These are phyloP conservation scores for Ambrosia artemisiifolia DNA, from an alignment of 129 eudicot genomes.

Conservation along the genomic window DNA sequence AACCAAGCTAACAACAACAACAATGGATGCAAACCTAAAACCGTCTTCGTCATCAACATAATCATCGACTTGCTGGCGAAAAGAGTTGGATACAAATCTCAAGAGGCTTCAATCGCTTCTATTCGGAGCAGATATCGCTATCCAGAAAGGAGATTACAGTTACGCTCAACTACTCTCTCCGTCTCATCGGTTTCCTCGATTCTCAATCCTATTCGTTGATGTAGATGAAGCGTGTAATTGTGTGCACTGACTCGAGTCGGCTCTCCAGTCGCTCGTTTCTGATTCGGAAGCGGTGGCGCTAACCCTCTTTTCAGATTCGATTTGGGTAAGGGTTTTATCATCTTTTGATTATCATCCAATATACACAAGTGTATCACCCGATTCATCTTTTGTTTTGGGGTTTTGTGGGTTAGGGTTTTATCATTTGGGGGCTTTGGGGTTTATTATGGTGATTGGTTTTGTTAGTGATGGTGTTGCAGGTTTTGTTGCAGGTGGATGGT, in stretches of 20 bases:
- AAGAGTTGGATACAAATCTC: slow-evolving; percentile 60
- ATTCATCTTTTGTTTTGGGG: too few species aligned
- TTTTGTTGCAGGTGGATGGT: too few species aligned
- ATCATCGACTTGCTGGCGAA: slow-evolving; percentile 56
- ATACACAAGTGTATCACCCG: too few species aligned
- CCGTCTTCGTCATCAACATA: slow-evolving; percentile 1
- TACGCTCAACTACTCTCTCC: slow-evolving; percentile 69
- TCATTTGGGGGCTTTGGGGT: too few species aligned
- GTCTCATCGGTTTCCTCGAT: slow-evolving; percentile 92
- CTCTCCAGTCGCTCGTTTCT: slow-evolving; percentile 51
- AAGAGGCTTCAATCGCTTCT: slow-evolving; percentile 81
- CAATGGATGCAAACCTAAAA: slow-evolving; percentile 29
- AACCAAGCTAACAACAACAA: not conserved
- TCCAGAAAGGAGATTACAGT: slow-evolving; percentile 61
- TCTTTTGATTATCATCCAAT: too few species aligned
- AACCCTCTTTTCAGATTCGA: too few species aligned
- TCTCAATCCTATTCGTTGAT: slow-evolving; percentile 51
- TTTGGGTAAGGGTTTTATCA: too few species aligned
- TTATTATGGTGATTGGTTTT: too few species aligned
- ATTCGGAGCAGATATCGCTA: slow-evolving; percentile 74
- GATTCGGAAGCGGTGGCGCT: too few species aligned
- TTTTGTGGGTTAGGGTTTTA: too few species aligned
- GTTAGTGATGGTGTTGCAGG: too few species aligned
- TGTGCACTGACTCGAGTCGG: slow-evolving; percentile 57
- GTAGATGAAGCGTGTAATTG: slow-evolving; percentile 58